Percentiles rank a stretch among this genome's conserved stretches.
phyloP scores from a whole-genome alignment of 768 basidiomycete genomes.

The Rhodocollybia butyracea region DNA sequence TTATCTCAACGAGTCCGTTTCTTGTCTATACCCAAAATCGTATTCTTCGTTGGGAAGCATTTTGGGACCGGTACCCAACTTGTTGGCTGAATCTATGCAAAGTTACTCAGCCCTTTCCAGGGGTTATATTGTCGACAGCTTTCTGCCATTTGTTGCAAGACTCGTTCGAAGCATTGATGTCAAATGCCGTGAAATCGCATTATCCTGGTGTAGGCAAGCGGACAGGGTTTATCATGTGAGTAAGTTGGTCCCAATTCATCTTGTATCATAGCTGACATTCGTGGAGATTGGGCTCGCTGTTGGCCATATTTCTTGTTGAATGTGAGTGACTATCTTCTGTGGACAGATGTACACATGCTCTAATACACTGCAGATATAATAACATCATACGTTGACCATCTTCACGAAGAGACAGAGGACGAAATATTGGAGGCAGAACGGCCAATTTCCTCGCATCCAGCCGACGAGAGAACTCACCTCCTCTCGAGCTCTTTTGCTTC shows the following conservation, averaged over 20 bases:
- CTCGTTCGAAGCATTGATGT: slow-evolving; percentile 59
- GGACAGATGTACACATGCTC: slow-evolving; percentile 2
- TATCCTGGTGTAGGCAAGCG: slow-evolving; percentile 51
- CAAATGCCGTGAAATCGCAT: slow-evolving; percentile 38
- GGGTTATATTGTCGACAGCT: slow-evolving; percentile 77
- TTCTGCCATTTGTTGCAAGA: slow-evolving; percentile 82
- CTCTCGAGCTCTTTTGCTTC: slow-evolving; percentile 5
- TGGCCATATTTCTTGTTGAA: slow-evolving; percentile 77
- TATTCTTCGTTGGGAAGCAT: slow-evolving; percentile 89
- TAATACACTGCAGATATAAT: slow-evolving; percentile 53
- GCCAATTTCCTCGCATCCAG: background rate
- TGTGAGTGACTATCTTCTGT: slow-evolving; percentile 46
- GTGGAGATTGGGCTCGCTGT: slow-evolving; percentile 55
- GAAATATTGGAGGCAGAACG: slow-evolving; percentile 5
- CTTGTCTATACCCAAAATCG: slow-evolving; percentile 59
- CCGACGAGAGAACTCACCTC: no score
- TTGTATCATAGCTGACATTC: slow-evolving; percentile 6
- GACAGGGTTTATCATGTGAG: slow-evolving; percentile 75
- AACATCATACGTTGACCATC: slow-evolving; percentile 68
- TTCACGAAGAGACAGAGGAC: slow-evolving; percentile 69
- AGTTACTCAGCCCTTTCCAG: background rate
- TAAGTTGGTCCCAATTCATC: background rate
- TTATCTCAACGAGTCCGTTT: slow-evolving; percentile 49
- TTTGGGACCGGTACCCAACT: slow-evolving; percentile 67
- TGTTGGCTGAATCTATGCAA: background rate